A percentile compares a stretch with the other conserved stretches of the same genome.
Conservation (phyloP, 2,329 filamentous ascomycete species). For the Hypoxylon sp. region DNA sequence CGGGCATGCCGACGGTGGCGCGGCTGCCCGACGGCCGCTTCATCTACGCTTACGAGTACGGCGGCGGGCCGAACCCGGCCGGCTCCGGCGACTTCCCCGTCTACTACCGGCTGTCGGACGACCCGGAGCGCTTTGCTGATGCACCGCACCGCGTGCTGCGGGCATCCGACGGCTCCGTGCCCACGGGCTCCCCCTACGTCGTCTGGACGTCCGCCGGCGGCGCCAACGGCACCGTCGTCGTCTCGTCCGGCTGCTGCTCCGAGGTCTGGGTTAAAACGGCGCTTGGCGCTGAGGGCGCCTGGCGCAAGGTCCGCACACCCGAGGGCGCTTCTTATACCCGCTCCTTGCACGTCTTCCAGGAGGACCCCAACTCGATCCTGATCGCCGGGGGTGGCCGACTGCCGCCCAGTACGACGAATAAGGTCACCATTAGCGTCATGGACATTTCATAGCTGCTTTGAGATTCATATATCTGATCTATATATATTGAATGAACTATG, state of each 20-base stretch:
- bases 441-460: neutral
- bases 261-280: constrained; percentile 44
- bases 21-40: constrained; percentile 66
- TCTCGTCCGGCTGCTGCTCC: constrained; percentile 44
- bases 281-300: constrained; percentile 43
- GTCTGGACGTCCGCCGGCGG: constrained; percentile 47
- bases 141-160: constrained; percentile 36
- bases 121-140: constrained; percentile 41
- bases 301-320: constrained; percentile 39
- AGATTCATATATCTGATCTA: neutral
- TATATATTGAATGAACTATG: neutral
- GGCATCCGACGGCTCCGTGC: constrained; percentile 39
- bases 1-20: constrained; percentile 57
- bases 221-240: constrained; percentile 45
- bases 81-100: constrained; percentile 41
- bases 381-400: constrained; percentile 50
- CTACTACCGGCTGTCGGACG: constrained; percentile 45
- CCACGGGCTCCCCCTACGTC: constrained; percentile 46
- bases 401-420: constrained; percentile 52
- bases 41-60: constrained; percentile 58
- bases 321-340: constrained; percentile 42
- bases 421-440: constrained; percentile 44
- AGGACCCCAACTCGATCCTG: constrained; percentile 40
- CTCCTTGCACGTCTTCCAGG: constrained; percentile 39
- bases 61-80: constrained; percentile 42